Percentiles rank a stretch among this genome's conserved stretches.
phyloP scores from a whole-genome alignment of 768 basidiomycete species.

The Russula abietina region DNA sequence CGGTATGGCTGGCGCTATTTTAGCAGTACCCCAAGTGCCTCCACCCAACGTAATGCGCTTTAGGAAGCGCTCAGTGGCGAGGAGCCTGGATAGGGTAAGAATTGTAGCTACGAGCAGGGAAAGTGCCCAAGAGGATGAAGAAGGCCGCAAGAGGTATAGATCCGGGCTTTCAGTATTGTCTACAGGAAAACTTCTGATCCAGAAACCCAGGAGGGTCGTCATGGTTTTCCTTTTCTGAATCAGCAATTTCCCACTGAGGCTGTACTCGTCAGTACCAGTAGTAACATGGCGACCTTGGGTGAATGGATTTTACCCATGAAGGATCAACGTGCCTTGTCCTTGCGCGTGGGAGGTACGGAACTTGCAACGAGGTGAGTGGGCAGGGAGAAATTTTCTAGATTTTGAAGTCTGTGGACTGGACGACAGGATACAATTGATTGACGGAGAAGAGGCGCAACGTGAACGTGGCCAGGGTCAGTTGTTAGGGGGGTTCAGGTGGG shows the following conservation, averaged over 20 bases:
- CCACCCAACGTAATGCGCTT: conserved; percentile 8
- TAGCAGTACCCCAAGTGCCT: conserved; percentile 8
- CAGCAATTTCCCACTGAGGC: conserved; percentile 15
- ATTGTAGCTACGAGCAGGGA: conserved; percentile 5
- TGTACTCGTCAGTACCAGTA: conserved; percentile 15
- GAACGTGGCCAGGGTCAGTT: conserved; percentile 17
- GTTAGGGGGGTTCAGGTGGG: conserved; percentile 6
- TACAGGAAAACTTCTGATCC: conserved; percentile 13
- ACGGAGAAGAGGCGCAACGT: neutral
- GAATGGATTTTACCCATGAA: conserved; percentile 10
- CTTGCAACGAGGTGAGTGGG: neutral
- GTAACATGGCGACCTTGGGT: conserved; percentile 4
- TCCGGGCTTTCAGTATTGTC: neutral
- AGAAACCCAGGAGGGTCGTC: neutral
- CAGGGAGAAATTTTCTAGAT: neutral
- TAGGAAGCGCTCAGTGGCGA: conserved; percentile 21
- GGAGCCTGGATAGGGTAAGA: conserved; percentile 23
- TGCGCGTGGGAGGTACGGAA: conserved; percentile 18
- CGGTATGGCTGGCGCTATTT: too few species aligned
- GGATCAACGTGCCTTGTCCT: neutral
- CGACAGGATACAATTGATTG: conserved; percentile 10
- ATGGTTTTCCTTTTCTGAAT: conserved; percentile 24
- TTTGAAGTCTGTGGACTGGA: neutral
- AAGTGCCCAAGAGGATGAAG: conserved; percentile 16
- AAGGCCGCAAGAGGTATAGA: conserved; percentile 18